Evolutionary conservation across 2,329 filamentous ascomycete genomes (phyloP).

Genomic region (Pseudogymnoascus sp.): DNA sequence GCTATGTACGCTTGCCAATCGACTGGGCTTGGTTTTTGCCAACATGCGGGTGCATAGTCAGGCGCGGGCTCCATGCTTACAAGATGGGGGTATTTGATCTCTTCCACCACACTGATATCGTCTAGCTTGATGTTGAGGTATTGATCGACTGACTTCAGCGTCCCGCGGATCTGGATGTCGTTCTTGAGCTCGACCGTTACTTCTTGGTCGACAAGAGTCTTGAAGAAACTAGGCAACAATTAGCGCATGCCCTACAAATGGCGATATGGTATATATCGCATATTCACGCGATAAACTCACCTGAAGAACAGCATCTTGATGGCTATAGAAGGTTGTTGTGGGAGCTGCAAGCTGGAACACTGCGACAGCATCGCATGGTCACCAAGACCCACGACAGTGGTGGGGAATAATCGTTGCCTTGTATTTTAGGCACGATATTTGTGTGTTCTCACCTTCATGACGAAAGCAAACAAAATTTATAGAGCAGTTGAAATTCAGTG

Average conservation of each 20-base stretch:
- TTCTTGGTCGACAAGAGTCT: slow-evolving; percentile 93
- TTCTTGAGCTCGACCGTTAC: slow-evolving; percentile 99
- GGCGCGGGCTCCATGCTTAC: slow-evolving; percentile 39
- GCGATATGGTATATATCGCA: background rate
- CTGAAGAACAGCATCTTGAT: slow-evolving; percentile 35
- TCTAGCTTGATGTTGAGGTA: slow-evolving; percentile 99
- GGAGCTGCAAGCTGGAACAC: background rate
- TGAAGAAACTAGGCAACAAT: slow-evolving; percentile 70
- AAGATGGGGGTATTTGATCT: slow-evolving; percentile 90
- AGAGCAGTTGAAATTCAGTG: background rate
- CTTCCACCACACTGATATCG: slow-evolving; percentile 85
- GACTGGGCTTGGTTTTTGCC: background rate
- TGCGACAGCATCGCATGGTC: background rate
- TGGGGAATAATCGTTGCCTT: background rate
- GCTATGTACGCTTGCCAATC: background rate
- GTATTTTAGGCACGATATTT: background rate
- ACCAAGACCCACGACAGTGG: background rate
- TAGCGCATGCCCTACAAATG: slow-evolving; percentile 10
- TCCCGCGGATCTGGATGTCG: slow-evolving; percentile 93
- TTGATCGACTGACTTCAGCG: slow-evolving; percentile 94
- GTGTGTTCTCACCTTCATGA: background rate
- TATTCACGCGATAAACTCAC: slow-evolving; percentile 17
- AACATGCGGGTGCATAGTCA: background rate
- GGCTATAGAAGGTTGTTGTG: background rate
- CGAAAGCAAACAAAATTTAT: background rate